Evolutionary conservation across 306 rosid genomes (phyloP).

Genomic region (Vicia faba): DNA sequence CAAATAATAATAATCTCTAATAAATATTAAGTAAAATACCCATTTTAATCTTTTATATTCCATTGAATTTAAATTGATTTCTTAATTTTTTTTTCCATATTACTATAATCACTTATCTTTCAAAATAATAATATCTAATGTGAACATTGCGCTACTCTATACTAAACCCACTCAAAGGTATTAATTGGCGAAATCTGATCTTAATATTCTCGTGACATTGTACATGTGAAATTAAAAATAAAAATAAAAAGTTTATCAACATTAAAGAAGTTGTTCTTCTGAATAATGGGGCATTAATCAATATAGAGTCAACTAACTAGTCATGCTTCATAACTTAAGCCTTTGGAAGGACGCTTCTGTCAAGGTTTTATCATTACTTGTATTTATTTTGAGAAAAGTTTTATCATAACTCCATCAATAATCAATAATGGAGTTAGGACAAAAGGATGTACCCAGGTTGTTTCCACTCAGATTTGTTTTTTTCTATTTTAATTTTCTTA

Average conservation of each 20-base stretch:
- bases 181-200: background rate
- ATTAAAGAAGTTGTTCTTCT: background rate
- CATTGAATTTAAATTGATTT: no score
- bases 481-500: background rate
- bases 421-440: conserved; percentile 34
- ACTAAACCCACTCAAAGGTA: background rate
- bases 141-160: background rate
- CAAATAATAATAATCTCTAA: no score
- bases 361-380: background rate
- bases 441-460: conserved; percentile 18
- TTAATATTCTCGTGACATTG: background rate
- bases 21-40: no score
- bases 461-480: background rate
- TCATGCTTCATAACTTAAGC: conserved; percentile 10
- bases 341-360: conserved; percentile 33
- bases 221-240: background rate
- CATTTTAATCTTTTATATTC: no score
- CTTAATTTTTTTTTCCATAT: no score
- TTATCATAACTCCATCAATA: conserved; percentile 27
- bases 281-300: background rate
- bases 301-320: conserved; percentile 22
- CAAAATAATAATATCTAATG: no score
- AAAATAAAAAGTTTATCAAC: background rate
- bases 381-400: no score
- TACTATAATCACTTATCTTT: no score